Evolutionary conservation across 306 rosid genomes (phyloP), one percentile per base, ranked within the genome.

Genomic region (Parietaria judaica): DNA sequence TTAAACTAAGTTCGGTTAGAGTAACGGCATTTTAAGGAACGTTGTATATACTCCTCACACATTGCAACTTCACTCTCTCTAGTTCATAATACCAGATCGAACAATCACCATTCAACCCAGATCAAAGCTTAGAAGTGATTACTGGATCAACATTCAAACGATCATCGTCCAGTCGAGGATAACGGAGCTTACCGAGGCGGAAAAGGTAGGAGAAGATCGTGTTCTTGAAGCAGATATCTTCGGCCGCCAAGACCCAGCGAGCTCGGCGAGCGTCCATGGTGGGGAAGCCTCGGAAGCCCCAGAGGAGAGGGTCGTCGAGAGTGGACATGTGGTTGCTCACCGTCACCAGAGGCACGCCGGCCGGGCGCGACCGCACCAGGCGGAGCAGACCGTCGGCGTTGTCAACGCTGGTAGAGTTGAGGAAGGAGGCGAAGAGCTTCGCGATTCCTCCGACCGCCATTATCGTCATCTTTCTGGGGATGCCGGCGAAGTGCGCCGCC

Each of bases 301-400:
- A 92, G 79, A 92, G 66, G 8, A 74, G 39, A 0, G 96, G 98
- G 80, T 92, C 98, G 59, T 92, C 98, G 72, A 92, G 76, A 81
- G 95, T 88, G 69, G 98, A 92, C 95, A 88, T 85, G 73, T 92
- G 98, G 57, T 92, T 92, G 94, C 96, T 83, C 3, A 88, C 86
- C 36, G 96, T 92, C 59, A 92, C 70, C 60, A 92, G 87, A n/a
- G 98, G 94, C 2, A 86, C 81, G n/a, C 88, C 83, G 0, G 69
- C 72, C 65, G 96, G 84, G 63, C 98, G 83, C 56, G 83, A 75
- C 11, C 76, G 86, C 41, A 92, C 84, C 7, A 82, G 82, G 52
- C 71, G 83, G 55, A 92, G 51, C 56, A 88, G 98, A 4, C 85
- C 77, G 55, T 86, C 79, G 62, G 90, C 90, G 63, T 92, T 92